phyloP scores from a whole-genome alignment of 2,329 filamentous ascomycete genomes.

The Fusarium sp. region DNA sequence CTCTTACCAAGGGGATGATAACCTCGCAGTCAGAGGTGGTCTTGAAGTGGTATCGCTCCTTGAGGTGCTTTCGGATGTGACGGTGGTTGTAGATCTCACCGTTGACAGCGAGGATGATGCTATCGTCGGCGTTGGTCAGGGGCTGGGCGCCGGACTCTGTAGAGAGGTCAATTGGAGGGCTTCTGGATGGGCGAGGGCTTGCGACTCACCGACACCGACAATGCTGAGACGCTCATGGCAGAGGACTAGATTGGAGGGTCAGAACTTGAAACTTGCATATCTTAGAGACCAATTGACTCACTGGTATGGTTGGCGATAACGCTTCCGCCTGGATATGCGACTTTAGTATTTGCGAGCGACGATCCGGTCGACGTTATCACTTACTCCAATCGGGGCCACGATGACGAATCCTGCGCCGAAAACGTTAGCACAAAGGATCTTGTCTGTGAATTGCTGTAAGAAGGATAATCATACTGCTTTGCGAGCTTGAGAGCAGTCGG shows the following conservation, averaged over 20 bases:
- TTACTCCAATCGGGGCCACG: constrained; percentile 98
- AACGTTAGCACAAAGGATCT: constrained; percentile 26
- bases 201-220: constrained; percentile 86
- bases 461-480: constrained; percentile 76
- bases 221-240: constrained; percentile 98
- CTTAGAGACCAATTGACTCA: constrained; percentile 58
- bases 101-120: constrained; percentile 93
- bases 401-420: constrained; percentile 79
- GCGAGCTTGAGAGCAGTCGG: constrained; percentile 91
- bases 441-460: background rate
- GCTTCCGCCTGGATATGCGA: constrained; percentile 76
- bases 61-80: constrained; percentile 87
- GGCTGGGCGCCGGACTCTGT: constrained; percentile 95
- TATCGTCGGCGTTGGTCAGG: constrained; percentile 89
- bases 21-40: constrained; percentile 99
- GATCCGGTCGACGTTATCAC: constrained; percentile 51
- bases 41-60: constrained; percentile 93
- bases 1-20: constrained; percentile 88
- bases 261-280: constrained; percentile 28
- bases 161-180: constrained; percentile 30
- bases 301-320: constrained; percentile 91
- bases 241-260: constrained; percentile 70
- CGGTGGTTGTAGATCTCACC: constrained; percentile 99
- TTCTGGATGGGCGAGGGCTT: constrained; percentile 20
- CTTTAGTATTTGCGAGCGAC: constrained; percentile 45